Conservation (phyloP, 768 basidiomycete species). For the Russula earlei region DNA sequence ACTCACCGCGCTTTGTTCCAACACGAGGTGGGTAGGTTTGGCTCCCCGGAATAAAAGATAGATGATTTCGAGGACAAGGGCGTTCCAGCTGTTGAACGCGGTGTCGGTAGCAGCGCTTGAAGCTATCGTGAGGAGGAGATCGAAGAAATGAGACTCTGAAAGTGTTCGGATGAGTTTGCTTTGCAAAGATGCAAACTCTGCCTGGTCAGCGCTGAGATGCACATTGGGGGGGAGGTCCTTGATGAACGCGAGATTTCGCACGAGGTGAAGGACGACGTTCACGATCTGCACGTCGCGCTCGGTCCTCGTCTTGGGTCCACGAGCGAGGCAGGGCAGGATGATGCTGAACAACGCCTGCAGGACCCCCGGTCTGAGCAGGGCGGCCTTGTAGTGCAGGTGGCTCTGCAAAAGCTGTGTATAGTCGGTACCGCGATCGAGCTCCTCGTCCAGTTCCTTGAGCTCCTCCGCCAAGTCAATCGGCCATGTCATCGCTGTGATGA, state of each 20-base stretch:
- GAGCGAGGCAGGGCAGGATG: conserved; percentile 69
- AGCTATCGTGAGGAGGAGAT: conserved; percentile 78
- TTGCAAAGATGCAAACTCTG: conserved; percentile 71
- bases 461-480: conserved; percentile 95
- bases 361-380: conserved; percentile 57
- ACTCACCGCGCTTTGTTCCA: conserved; percentile 56
- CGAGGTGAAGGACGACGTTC: conserved; percentile 77
- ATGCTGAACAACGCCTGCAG: conserved; percentile 68
- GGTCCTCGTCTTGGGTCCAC: conserved; percentile 53
- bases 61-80: conserved; percentile 84
- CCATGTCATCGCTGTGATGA: conserved; percentile 98
- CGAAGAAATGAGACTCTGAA: conserved; percentile 60
- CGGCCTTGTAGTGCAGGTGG: conserved; percentile 85
- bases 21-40: conserved; percentile 47
- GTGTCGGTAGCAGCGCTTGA: conserved; percentile 66
- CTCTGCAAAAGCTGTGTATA: conserved; percentile 76
- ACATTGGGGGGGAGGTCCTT: conserved; percentile 72
- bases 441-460: conserved; percentile 84
- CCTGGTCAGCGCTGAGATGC: conserved; percentile 64
- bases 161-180: conserved; percentile 64
- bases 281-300: conserved; percentile 82
- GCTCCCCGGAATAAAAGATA: conserved; percentile 83
- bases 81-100: conserved; percentile 81
- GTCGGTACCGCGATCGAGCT: conserved; percentile 70
- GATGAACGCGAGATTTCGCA: conserved; percentile 93